These are phyloP conservation scores for Gremmenia infestans DNA, from an alignment of 2,329 filamentous ascomycete species.

Conservation along the genomic window DNA sequence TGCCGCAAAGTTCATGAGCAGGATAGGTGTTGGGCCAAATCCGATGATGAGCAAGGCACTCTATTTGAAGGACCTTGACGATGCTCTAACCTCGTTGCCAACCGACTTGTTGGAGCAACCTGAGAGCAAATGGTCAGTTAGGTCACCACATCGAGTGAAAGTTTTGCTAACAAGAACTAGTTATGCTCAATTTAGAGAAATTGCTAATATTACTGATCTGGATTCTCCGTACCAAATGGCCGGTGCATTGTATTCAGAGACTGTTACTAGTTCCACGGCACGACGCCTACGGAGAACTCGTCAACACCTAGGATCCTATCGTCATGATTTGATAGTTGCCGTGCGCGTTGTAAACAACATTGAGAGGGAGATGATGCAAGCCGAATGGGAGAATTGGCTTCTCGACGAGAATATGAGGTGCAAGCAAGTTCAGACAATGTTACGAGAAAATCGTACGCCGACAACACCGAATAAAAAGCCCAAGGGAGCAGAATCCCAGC, in stretches of 20 bases:
- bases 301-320: slow-evolving; percentile 74
- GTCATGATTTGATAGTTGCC: slow-evolving; percentile 86
- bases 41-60: slow-evolving; percentile 78
- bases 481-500: slow-evolving; percentile 16
- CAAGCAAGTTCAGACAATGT: slow-evolving; percentile 49
- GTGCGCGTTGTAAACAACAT: slow-evolving; percentile 86
- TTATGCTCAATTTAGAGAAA: slow-evolving; percentile 56
- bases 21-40: slow-evolving; percentile 75
- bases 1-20: slow-evolving; percentile 74
- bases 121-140: slow-evolving; percentile 47
- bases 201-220: slow-evolving; percentile 53
- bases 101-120: slow-evolving; percentile 15
- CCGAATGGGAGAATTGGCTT: slow-evolving; percentile 94
- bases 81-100: slow-evolving; percentile 39
- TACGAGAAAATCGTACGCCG: slow-evolving; percentile 33
- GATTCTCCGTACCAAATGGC: slow-evolving; percentile 52
- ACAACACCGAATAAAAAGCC: slow-evolving; percentile 25
- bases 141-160: background rate
- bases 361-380: slow-evolving; percentile 77
- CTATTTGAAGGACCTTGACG: slow-evolving; percentile 75
- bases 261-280: slow-evolving; percentile 49
- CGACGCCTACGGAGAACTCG: slow-evolving; percentile 70
- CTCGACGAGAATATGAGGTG: slow-evolving; percentile 73
- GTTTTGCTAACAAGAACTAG: slow-evolving; percentile 32
- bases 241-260: slow-evolving; percentile 42